Base-by-base conservation (phyloP, 169 alveolate genomes). In the Plasmodium reichenowi region DNA sequence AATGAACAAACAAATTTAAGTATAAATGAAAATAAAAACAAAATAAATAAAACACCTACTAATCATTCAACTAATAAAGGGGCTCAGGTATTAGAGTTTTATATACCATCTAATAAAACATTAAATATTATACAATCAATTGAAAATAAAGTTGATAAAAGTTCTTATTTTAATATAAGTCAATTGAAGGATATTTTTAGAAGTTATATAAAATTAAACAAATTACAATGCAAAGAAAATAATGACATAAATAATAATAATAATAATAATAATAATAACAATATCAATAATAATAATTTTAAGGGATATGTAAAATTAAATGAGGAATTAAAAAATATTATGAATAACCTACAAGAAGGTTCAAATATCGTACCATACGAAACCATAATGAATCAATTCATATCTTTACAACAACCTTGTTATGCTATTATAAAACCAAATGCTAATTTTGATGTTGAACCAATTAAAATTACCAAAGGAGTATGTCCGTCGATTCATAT, bases 101-200 rank as follows among this genome's bases (percentile, higher is more conserved):
- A 91, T 73, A 87, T 56, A 85, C 78, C 91, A 29, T 26, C 94
- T 58, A 52, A 59, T 71, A 60, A 91, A 74, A 52, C 76, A 52
- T 26, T 75, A 54, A 74, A 91, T 48, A 70, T 89, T 68, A 72
- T 71, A 63, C 56, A 76, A 63, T 60, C 71, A 24, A 67, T 91
- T 47, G 86, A 87, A 86, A 45, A 43, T 63, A 75, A 52, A 48
- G 20, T 88, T 2, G 88, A 87, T 45, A 67, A 88, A 50, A 63
- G 38, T 62, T 22, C 72, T 62, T 68, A 88, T 64, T 67, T 75
- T 70, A 54, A 88, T 80, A 62, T 64, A 60, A 47, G 12, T 75
- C 87, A 68, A 85, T 43, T 87, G 60, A 54, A 67, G 43, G 86
- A 87, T 64, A 64, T 89, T 78, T 43, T 87, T 72, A 73, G 29